Evolutionary conservation across 2,329 filamentous ascomycete species (phyloP).

Genomic region (Botryosphaeria dothidea): DNA sequence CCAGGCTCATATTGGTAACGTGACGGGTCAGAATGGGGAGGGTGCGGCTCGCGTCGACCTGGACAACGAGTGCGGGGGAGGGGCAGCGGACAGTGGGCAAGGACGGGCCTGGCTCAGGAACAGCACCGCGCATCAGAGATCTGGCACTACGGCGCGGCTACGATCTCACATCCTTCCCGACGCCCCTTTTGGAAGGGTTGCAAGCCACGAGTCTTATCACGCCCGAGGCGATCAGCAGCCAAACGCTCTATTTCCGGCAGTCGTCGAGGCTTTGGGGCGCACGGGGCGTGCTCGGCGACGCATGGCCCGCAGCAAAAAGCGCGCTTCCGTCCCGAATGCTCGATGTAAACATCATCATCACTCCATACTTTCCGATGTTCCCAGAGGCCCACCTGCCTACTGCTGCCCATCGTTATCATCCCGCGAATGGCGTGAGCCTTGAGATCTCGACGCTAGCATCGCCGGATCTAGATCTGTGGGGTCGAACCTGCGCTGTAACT

Average conservation of each 20-base stretch:
- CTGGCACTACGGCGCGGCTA: conserved; percentile 2
- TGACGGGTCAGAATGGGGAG: too few species aligned
- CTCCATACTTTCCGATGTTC: neutral
- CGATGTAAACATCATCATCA: conserved; percentile 10
- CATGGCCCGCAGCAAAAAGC: neutral
- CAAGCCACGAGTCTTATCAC: neutral
- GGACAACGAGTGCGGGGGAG: conserved; percentile 5
- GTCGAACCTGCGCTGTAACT: neutral
- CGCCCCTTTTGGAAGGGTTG: neutral
- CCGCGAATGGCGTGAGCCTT: conserved; percentile 11
- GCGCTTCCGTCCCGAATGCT: neutral
- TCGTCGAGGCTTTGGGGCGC: neutral
- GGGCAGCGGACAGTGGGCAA: neutral
- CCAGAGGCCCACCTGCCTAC: neutral
- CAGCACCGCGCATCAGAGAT: neutral
- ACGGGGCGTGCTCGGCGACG: neutral
- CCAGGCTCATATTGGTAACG: too few species aligned
- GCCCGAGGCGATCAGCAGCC: neutral
- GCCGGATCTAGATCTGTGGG: conserved; percentile 9
- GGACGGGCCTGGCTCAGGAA: conserved; percentile 1
- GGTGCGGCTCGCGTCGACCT: conserved; percentile 11
- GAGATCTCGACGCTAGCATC: neutral
- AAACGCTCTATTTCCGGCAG: neutral
- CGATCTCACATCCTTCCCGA: conserved; percentile 5
- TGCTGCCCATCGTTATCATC: neutral